These are phyloP conservation scores for Pisolithus sp. DNA, from an alignment of 768 basidiomycete genomes.

Conservation along the genomic window DNA sequence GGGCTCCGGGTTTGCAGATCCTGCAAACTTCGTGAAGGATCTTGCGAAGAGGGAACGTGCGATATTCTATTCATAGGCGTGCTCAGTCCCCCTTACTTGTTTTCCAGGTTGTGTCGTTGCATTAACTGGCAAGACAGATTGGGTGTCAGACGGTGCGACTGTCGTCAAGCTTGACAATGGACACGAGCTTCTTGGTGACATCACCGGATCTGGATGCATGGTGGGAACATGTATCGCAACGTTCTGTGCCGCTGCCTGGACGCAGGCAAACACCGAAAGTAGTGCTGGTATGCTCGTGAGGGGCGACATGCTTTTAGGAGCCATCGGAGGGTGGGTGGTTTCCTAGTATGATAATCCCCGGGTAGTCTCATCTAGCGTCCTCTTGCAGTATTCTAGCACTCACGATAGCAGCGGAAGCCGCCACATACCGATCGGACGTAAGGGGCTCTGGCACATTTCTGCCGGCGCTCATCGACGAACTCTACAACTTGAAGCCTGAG, in stretches of 20 bases:
- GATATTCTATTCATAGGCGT: constrained; percentile 17
- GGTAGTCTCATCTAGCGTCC: constrained; percentile 3
- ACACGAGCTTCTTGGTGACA: constrained; percentile 59
- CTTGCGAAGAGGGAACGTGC: constrained; percentile 72
- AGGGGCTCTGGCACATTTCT: constrained; percentile 61
- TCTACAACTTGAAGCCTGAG: constrained; percentile 39
- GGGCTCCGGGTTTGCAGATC: constrained; percentile 72
- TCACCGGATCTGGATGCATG: constrained; percentile 91
- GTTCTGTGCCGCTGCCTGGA: constrained; percentile 67
- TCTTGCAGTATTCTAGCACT: constrained; percentile 45
- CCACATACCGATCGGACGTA: constrained; percentile 46
- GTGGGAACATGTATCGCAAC: constrained; percentile 71
- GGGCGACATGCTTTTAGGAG: constrained; percentile 72
- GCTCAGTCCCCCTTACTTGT: not conserved
- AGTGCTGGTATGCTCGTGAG: constrained; percentile 45
- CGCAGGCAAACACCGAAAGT: constrained; percentile 22
- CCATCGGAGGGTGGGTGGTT: constrained; percentile 64
- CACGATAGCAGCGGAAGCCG: constrained; percentile 56
- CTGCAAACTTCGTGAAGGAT: constrained; percentile 57
- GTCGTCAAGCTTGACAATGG: constrained; percentile 76
- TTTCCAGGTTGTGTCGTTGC: constrained; percentile 68
- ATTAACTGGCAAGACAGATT: constrained; percentile 76
- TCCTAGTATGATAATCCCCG: not conserved
- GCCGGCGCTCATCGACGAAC: constrained; percentile 58
- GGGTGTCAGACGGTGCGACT: constrained; percentile 71